Evolutionary conservation across 176 grass and related monocot genomes (phyloP), one percentile per base, ranked within the genome.

Genomic region (Cocos nucifera): DNA sequence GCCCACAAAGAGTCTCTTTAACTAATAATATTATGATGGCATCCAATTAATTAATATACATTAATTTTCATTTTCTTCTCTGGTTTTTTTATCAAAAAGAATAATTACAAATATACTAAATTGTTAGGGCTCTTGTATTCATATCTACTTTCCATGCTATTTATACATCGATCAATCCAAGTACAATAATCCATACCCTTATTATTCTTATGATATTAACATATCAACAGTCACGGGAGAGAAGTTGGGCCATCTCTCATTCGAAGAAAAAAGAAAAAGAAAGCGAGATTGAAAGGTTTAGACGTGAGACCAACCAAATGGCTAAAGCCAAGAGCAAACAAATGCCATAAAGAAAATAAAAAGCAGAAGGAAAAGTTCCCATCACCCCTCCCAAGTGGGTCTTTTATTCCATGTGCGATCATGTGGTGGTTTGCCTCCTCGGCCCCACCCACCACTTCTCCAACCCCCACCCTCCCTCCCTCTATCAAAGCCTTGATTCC

Each of bases 351-450:
- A 50, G 22, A 2, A 15, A 23, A 64, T 8, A 24, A 4, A 49
- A n/a, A 22, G 39, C 1, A 22, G 27, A 35, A 15, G 17, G 26
- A 9, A 29, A 29, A 17, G 22, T 61, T 17, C 58, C 26, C 27
- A 17, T 17, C 58, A 29, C 5, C 39, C 22, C 15, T 49, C n/a
- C 15, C 20, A 18, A 65, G 84, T 82, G 71, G 84, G 84, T 59
- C 71, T 67, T 29, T 2, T 0, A 56, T 69, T 17, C 66, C 84
- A 87, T 87, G 84, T 87, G 84, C 84, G 71, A 60, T 76, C 84
- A 87, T 83, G 84, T 79, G 84, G 79, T 83, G 75, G 84, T 82
- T 87, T 72, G 75, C 75, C 61, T 62, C 71, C 17, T 22, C 44
- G 84, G 67, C 0, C 79, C 84, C 84, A 76, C 70, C 78, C 69